Evolutionary conservation across 2,329 filamentous ascomycete genomes (phyloP), one percentile per base, ranked within the genome.

Genomic region (Clarireedia monteithiana): DNA sequence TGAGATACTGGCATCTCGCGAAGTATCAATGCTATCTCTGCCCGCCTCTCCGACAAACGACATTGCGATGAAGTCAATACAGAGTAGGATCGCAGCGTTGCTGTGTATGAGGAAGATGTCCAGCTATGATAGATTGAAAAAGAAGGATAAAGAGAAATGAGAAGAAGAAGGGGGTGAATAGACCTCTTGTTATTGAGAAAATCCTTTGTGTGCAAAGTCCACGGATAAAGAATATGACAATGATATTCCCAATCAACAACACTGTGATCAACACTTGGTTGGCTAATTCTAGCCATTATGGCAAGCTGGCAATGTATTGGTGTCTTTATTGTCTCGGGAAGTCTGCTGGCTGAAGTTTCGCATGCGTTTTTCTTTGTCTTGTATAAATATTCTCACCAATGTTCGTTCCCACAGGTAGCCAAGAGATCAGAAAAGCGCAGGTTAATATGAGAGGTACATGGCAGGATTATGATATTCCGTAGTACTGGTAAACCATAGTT

Each of bases 321-420:
- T 63, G 60, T 59, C 64, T 66, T 68, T 68, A 66, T 68, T 67
- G 67, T 68, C 67, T 68, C 67, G 66, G 67, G 64, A 68, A 59
- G 62, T 59, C 56, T 59, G 58, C n/a, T 59, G 62, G 59, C 59
- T 58, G 57, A 56, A 64, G 58, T 60, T 64, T 61, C 58, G 60
- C 58, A 62, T 54, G 56, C 60, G 48, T 48, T 54, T 63, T 63
- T 62, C 64, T 67, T 68, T 67, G 64, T 67, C 59, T 58, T 59
- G 53, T 57, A 50, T 53, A 51, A 53, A 61, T 60, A 58, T 59
- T 62, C 45, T 46, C 39, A 53, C 49, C 44, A 50, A 48, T 26
- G 34, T 54, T 55, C 53, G 42, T 17, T 53, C 39, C 46, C 49
- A 57, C 38, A 44, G 12, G 44, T 45, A 45, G 26, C 53, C 49